Evolutionary conservation across 257 asterid species (phyloP).

Genomic region (Striga asiatica): DNA sequence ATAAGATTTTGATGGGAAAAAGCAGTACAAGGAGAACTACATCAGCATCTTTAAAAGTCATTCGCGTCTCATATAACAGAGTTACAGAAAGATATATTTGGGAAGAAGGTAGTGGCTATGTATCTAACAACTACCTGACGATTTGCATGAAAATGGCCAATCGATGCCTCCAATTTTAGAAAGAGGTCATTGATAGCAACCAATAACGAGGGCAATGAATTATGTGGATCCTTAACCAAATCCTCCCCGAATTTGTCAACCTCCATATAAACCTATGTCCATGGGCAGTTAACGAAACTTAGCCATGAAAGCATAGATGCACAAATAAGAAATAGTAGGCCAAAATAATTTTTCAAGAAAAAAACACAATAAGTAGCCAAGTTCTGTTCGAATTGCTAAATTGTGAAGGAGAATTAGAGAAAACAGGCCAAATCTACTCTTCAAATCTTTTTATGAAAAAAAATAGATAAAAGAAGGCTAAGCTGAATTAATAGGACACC

Average conservation of each 20-base stretch:
- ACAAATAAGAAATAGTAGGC: constrained; percentile 1
- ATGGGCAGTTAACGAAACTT: constrained; percentile 11
- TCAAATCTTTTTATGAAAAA: not conserved
- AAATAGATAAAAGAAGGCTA: not conserved
- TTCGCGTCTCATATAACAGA: constrained; percentile 1
- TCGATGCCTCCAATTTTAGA: constrained; percentile 78
- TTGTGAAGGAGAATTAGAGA: not conserved
- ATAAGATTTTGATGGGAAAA: constrained; percentile 13
- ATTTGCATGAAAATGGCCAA: constrained; percentile 75
- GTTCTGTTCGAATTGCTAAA: no score
- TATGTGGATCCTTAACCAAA: constrained; percentile 60
- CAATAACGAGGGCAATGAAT: constrained; percentile 54
- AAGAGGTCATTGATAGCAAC: constrained; percentile 60
- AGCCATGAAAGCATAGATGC: constrained; percentile 4
- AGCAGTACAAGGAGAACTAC: not conserved
- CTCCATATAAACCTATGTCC: constrained; percentile 66
- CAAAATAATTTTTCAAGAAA: constrained; percentile 3
- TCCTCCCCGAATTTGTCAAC: constrained; percentile 69
- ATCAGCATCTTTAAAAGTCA: constrained; percentile 7
- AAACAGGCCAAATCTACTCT: not conserved
- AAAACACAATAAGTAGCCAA: constrained; percentile 3
- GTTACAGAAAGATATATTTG: not conserved
- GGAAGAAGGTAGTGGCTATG: constrained; percentile 4
- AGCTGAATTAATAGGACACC: not conserved
- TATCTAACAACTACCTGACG: constrained; percentile 45